Percentiles rank a stretch among this genome's conserved stretches.
phyloP scores from a whole-genome alignment of 164 flowering plant genomes.

The Taxillus chinensis region DNA sequence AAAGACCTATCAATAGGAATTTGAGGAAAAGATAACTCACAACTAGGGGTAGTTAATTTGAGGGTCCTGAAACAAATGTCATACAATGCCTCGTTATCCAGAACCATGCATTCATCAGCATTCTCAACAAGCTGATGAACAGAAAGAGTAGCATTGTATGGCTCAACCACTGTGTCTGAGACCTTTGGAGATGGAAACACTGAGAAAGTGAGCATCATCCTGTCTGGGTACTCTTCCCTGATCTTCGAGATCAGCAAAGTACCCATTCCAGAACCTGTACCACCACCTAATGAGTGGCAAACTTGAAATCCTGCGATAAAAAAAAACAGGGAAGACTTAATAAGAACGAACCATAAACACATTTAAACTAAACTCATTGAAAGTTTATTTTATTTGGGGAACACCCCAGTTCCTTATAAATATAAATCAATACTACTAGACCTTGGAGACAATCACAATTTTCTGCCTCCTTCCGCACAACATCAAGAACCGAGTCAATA shows the following conservation, averaged over 20 bases:
- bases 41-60: slow-evolving; percentile 66
- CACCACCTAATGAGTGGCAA: slow-evolving; percentile 64
- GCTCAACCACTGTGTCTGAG: slow-evolving; percentile 67
- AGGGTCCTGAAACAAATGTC: slow-evolving; percentile 64
- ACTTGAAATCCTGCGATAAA: slow-evolving; percentile 47
- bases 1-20: no score
- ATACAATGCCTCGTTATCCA: slow-evolving; percentile 60
- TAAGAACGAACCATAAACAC: no score
- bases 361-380: no score
- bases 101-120: slow-evolving; percentile 71
- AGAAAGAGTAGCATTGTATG: slow-evolving; percentile 62
- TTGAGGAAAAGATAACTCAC: slow-evolving; percentile 21
- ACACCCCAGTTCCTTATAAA: no score
- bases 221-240: slow-evolving; percentile 59
- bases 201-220: slow-evolving; percentile 70
- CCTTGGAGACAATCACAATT: slow-evolving; percentile 64
- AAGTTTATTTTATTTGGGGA: no score
- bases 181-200: slow-evolving; percentile 70
- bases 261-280: slow-evolving; percentile 69
- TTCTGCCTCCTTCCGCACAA: slow-evolving; percentile 61
- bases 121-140: slow-evolving; percentile 70
- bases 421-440: neutral
- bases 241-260: slow-evolving; percentile 56
- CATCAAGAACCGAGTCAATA: slow-evolving; percentile 62
- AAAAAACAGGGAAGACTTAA: no score